A percentile compares a stretch with the other conserved stretches of the same genome.
Evolutionary conservation across 2,329 filamentous ascomycete genomes (phyloP).

Genomic region (Gremmenia infestans): DNA sequence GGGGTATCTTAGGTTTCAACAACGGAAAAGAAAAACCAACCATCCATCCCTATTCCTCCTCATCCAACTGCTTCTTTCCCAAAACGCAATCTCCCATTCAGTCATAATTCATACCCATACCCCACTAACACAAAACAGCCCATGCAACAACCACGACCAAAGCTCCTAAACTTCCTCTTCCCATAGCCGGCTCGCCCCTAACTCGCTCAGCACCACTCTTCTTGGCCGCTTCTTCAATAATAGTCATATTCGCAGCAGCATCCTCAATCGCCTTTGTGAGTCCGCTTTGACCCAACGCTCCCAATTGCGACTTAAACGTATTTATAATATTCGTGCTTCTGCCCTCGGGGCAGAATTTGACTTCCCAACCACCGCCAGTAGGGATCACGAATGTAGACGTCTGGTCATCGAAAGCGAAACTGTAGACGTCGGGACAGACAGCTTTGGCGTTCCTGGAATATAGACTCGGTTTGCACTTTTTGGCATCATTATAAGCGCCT

Average conservation of each 20-base stretch:
- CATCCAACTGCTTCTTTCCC: background rate
- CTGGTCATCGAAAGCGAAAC: constrained; percentile 61
- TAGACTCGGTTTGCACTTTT: constrained; percentile 58
- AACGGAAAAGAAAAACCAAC: background rate
- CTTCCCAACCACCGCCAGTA: constrained; percentile 68
- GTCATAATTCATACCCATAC: background rate
- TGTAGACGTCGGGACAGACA: constrained; percentile 81
- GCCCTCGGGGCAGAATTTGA: constrained; percentile 68
- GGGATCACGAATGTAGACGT: constrained; percentile 58
- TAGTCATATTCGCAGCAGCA: constrained; percentile 32
- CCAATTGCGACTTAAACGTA: constrained; percentile 46
- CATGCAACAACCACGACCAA: constrained; percentile 27
- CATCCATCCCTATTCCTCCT: background rate
- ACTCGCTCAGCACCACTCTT: constrained; percentile 11
- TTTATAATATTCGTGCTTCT: constrained; percentile 55
- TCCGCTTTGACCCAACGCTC: constrained; percentile 41
- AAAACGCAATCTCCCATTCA: background rate
- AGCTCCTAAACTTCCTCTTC: constrained; percentile 21
- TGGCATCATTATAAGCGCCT: constrained; percentile 59
- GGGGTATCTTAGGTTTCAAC: background rate
- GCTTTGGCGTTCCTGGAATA: constrained; percentile 68
- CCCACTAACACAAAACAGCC: constrained; percentile 21
- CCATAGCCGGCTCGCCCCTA: constrained; percentile 7
- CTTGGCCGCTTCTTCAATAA: constrained; percentile 22
- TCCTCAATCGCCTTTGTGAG: constrained; percentile 34